Evolutionary conservation across 192 early-diverging fungal genomes (phyloP).

Genomic region (Powellomyces hirtus): DNA sequence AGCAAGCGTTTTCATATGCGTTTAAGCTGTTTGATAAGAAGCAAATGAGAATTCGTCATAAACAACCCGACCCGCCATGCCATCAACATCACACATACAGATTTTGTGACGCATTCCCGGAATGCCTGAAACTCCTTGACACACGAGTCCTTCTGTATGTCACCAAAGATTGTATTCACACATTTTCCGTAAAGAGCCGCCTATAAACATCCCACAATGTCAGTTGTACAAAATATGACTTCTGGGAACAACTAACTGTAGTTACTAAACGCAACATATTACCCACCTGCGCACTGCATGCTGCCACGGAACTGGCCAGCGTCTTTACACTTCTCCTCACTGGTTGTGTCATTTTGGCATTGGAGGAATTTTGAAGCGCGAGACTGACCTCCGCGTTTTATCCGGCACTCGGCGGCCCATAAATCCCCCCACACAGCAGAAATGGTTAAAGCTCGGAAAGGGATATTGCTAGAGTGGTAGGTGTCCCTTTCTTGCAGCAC

Average conservation of each 20-base stretch:
- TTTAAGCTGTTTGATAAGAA: no score
- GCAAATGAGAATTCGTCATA: neutral
- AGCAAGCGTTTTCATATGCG: no score
- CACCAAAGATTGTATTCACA: slow-evolving; percentile 28
- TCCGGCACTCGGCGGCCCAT: no score
- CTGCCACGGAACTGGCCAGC: neutral
- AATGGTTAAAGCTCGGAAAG: slow-evolving; percentile 16
- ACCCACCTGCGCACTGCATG: neutral
- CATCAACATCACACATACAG: slow-evolving; percentile 3
- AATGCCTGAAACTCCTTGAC: slow-evolving; percentile 24
- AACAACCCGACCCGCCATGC: neutral
- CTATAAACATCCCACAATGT: neutral
- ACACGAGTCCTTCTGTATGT: slow-evolving; percentile 28
- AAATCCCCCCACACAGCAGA: neutral
- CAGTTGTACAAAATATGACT: neutral
- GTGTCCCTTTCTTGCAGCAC: neutral
- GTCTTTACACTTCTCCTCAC: neutral
- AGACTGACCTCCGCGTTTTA: neutral
- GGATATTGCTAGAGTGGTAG: slow-evolving; percentile 12
- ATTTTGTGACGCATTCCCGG: slow-evolving; percentile 21
- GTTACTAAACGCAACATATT: neutral
- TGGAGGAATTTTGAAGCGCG: no score
- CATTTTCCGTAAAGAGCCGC: slow-evolving; percentile 26
- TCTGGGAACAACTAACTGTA: neutral
- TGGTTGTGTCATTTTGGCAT: neutral